Conservation (phyloP, 805 yeast genomes). For the Tetrapisispora taiwanensis region DNA sequence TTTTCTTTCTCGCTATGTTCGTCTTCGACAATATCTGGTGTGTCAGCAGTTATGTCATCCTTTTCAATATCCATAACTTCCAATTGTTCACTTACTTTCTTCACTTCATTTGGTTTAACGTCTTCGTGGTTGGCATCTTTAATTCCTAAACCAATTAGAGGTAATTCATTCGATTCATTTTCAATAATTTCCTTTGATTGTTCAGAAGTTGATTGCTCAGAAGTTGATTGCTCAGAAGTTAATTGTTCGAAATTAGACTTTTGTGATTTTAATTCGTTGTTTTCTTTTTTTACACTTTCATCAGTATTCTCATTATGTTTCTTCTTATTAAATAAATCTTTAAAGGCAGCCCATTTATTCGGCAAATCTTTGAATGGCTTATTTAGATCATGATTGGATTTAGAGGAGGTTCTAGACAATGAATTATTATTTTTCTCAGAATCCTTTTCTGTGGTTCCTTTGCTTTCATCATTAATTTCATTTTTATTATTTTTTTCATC, state of each 20-base stretch:
- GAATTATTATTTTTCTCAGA: neutral
- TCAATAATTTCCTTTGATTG: too few species aligned
- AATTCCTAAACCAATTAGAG: neutral
- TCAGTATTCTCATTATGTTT: neutral
- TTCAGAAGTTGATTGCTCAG: too few species aligned
- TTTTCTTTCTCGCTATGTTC: too few species aligned
- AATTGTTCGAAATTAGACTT: too few species aligned
- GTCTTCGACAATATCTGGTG: too few species aligned
- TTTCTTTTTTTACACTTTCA: neutral
- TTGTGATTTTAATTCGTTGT: too few species aligned
- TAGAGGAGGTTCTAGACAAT: neutral
- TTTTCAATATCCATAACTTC: neutral
- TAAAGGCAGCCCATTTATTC: conserved; percentile 4
- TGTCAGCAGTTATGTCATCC: too few species aligned
- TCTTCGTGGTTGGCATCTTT: neutral
- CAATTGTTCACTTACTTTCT: neutral
- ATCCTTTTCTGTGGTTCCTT: neutral
- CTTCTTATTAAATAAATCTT: conserved; percentile 4
- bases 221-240: too few species aligned
- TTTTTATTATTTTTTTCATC: neutral
- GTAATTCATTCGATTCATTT: neutral
- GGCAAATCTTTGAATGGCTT: conserved; percentile 2
- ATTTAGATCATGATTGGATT: neutral
- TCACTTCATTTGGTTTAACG: neutral
- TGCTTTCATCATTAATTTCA: neutral